phyloP scores from a whole-genome alignment of 495 filamentous ascomycete species.

The Astrothelium subdiscretum region DNA sequence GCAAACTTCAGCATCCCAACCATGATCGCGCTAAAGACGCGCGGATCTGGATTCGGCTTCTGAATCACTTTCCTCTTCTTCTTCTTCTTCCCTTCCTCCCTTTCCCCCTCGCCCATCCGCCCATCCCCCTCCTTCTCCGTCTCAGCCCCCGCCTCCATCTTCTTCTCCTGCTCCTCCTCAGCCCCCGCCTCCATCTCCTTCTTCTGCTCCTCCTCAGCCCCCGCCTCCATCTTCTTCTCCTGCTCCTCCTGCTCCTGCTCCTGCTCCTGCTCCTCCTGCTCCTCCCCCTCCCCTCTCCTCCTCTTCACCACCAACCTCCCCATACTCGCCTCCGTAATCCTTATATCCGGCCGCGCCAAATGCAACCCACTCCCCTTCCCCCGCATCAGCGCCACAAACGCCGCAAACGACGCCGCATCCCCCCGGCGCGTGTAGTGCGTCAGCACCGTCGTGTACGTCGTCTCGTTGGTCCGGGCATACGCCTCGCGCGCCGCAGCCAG shows the following conservation, averaged over 20 bases:
- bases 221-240: too few relatives aligned
- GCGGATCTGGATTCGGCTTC: slow-evolving; percentile 22
- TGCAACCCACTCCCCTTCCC: slow-evolving; percentile 19
- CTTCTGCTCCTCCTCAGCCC: slow-evolving; percentile 55
- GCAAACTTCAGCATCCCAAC: slow-evolving; percentile 23
- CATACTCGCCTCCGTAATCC: slow-evolving; percentile 16
- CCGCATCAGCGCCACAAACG: slow-evolving; percentile 20
- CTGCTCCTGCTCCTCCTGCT: slow-evolving; percentile 40
- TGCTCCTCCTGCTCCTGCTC: slow-evolving; percentile 43
- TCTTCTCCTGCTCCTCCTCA: slow-evolving; percentile 68
- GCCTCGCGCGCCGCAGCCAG: slow-evolving; percentile 38
- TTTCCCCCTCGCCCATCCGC: slow-evolving; percentile 41
- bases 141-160: too few relatives aligned
- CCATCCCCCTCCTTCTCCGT: slow-evolving; percentile 64
- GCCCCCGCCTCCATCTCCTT: slow-evolving; percentile 50
- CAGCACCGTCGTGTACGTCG: slow-evolving; percentile 42
- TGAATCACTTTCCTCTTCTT: slow-evolving; percentile 25
- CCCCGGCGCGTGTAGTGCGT: slow-evolving; percentile 36
- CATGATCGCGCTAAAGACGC: slow-evolving; percentile 23
- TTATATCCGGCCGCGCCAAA: slow-evolving; percentile 21
- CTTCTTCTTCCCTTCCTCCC: slow-evolving; percentile 68
- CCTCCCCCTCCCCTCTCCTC: slow-evolving; percentile 79
- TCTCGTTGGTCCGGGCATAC: slow-evolving; percentile 40
- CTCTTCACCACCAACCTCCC: slow-evolving; percentile 80
- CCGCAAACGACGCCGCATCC: slow-evolving; percentile 14